These are phyloP conservation scores for Argentina anserina DNA, from an alignment of 306 rosid species.

Conservation along the genomic window DNA sequence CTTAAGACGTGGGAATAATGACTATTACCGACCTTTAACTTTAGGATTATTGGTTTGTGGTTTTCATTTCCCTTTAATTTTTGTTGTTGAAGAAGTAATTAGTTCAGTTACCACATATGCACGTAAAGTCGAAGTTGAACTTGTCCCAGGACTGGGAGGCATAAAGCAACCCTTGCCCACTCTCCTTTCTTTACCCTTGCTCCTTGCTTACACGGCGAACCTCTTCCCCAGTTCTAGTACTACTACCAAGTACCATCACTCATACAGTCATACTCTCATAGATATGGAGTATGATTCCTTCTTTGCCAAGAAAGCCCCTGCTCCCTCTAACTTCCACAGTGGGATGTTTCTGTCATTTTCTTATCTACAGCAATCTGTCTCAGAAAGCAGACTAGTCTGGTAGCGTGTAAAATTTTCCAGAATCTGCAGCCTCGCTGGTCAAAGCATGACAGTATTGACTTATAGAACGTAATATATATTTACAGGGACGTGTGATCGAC, in stretches of 20 bases:
- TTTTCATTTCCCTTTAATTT: neutral
- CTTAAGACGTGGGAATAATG: conserved; percentile 32
- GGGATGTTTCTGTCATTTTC: conserved; percentile 34
- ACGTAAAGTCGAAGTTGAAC: conserved; percentile 67
- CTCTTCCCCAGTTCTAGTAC: neutral
- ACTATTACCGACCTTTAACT: conserved; percentile 3
- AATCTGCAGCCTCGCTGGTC: conserved; percentile 7
- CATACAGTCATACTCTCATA: too few species aligned
- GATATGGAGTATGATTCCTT: neutral
- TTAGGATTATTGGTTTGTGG: neutral
- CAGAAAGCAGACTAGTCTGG: neutral
- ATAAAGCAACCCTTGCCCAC: conserved; percentile 56
- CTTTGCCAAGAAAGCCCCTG: conserved; percentile 23
- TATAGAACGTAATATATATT: conserved; percentile 7
- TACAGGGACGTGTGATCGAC: conserved; percentile 26
- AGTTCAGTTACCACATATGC: conserved; percentile 67
- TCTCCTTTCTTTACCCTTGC: neutral
- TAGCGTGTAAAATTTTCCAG: conserved; percentile 31
- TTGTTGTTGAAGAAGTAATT: conserved; percentile 8
- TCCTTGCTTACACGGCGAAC: conserved; percentile 82
- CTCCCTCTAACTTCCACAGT: neutral
- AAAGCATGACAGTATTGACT: conserved; percentile 27
- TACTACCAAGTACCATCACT: neutral
- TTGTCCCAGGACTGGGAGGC: conserved; percentile 82
- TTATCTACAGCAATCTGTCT: neutral